Evolutionary conservation across 805 yeast species (phyloP).

Genomic region (Cyberlindnera mrakii): DNA sequence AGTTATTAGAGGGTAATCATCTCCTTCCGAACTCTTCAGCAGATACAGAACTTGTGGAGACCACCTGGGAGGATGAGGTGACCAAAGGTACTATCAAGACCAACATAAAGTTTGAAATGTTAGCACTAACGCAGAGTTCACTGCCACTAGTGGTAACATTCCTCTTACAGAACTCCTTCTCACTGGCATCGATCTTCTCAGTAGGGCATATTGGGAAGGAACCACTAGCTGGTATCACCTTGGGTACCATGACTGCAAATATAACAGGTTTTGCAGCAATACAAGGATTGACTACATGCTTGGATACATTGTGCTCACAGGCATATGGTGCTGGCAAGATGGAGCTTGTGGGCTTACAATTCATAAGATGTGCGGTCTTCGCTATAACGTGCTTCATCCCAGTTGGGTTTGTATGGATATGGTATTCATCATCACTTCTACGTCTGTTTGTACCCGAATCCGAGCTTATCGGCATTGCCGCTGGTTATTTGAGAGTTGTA

Average conservation of each 20-base stretch:
- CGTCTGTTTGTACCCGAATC: constrained; percentile 17
- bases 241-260: constrained; percentile 80
- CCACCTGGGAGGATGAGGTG: constrained; percentile 23
- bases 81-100: constrained; percentile 20
- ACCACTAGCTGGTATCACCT: constrained; percentile 76
- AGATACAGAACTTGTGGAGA: constrained; percentile 10
- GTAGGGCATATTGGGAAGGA: constrained; percentile 80
- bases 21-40: constrained; percentile 6
- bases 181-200: constrained; percentile 23
- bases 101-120: constrained; percentile 14
- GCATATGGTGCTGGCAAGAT: constrained; percentile 79
- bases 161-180: constrained; percentile 22
- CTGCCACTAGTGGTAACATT: constrained; percentile 23
- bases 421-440: constrained; percentile 12
- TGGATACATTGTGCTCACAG: constrained; percentile 80
- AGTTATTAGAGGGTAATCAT: constrained; percentile 17
- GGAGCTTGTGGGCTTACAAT: constrained; percentile 64
- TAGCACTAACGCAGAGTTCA: constrained; percentile 15
- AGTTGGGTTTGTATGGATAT: constrained; percentile 19
- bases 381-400: constrained; percentile 23
- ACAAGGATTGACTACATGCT: constrained; percentile 77
- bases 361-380: constrained; percentile 56
- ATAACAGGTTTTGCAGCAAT: constrained; percentile 69
- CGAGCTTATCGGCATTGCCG: constrained; percentile 34
- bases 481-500: constrained; percentile 45